These are phyloP conservation scores for Termitomyces heimii DNA, from an alignment of 768 basidiomycete genomes.

Conservation along the genomic window DNA sequence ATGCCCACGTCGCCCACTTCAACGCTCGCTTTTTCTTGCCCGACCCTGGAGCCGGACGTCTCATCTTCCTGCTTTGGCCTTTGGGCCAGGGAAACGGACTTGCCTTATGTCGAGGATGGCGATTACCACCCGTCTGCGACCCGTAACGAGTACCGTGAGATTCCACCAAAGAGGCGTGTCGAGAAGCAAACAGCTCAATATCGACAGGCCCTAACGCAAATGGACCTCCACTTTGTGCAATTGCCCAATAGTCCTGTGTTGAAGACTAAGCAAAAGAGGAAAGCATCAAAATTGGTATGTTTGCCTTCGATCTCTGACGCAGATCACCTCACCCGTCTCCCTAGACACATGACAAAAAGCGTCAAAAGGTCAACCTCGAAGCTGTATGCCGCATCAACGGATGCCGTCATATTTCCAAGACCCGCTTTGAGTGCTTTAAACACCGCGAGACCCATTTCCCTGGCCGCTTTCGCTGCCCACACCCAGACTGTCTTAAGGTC, in stretches of 20 bases:
- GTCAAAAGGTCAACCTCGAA: constrained; percentile 10
- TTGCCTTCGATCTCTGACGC: background rate
- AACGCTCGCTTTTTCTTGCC: background rate
- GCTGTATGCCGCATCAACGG: constrained; percentile 16
- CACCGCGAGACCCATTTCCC: constrained; percentile 20
- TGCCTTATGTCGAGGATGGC: constrained; percentile 4
- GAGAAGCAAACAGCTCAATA: background rate
- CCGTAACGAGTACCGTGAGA: background rate
- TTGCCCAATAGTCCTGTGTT: background rate
- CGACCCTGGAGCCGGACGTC: background rate
- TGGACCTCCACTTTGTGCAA: background rate
- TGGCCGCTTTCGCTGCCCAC: constrained; percentile 16
- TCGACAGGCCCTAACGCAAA: background rate
- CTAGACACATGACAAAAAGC: constrained; percentile 5
- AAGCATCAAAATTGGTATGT: background rate
- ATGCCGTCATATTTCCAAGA: constrained; percentile 16
- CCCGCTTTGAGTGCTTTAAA: constrained; percentile 16
- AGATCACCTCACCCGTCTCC: background rate
- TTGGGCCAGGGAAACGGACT: constrained; percentile 2
- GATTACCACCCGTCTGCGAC: constrained; percentile 6
- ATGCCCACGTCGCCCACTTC: background rate
- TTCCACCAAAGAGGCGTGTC: background rate
- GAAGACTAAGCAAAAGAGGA: constrained; percentile 8
- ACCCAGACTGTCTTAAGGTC: constrained; percentile 10
- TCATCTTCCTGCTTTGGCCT: background rate